Conservation (phyloP, 1,284 basidiomycete species). For the Tremellales sp. region DNA sequence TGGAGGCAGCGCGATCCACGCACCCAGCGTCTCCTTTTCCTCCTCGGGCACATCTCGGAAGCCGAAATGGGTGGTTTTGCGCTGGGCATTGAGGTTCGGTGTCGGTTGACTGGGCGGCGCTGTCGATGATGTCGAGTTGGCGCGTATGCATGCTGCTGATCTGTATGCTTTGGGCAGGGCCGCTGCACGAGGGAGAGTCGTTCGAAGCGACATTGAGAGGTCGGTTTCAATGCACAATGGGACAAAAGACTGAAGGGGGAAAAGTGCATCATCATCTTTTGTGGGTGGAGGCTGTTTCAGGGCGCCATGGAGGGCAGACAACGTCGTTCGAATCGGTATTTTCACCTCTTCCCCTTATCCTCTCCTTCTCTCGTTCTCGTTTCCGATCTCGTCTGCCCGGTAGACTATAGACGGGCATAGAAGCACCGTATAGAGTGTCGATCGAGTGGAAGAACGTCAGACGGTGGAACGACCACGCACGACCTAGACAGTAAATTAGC, state of each 20-base stretch:
- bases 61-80: conserved; percentile 78
- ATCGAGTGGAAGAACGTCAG: too few relatives aligned
- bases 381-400: neutral
- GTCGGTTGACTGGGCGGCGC: conserved; percentile 3
- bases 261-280: too few relatives aligned
- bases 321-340: neutral
- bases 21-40: conserved; percentile 58
- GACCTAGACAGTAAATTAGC: too few relatives aligned
- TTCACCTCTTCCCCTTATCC: neutral
- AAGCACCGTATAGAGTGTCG: too few relatives aligned
- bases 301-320: neutral
- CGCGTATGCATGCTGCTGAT: neutral
- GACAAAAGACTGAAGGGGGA: too few relatives aligned
- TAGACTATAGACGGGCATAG: too few relatives aligned
- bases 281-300: conserved; percentile 1
- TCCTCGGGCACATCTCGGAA: conserved; percentile 80
- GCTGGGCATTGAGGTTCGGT: neutral
- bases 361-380: neutral
- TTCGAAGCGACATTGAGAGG: neutral
- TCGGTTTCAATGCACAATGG: too few relatives aligned
- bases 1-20: conserved; percentile 12
- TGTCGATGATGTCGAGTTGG: neutral
- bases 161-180: neutral
- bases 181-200: neutral
- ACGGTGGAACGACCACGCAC: too few relatives aligned